phyloP scores from a whole-genome alignment of 495 filamentous ascomycete species.

The Chaetomidium leptoderma region DNA sequence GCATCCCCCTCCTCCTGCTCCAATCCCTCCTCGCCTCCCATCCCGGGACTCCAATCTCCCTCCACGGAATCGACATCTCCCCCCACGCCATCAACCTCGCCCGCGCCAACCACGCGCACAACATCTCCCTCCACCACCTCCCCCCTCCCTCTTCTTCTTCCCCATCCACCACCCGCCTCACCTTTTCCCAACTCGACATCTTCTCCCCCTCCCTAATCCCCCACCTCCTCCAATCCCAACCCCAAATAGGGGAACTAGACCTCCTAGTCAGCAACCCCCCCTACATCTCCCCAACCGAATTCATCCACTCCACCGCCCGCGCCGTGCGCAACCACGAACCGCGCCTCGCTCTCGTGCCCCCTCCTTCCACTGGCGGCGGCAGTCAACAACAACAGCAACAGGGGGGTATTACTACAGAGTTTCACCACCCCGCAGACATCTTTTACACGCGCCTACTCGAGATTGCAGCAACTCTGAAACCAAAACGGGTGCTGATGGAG shows the following conservation, averaged over 20 bases:
- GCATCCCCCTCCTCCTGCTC: slow-evolving; percentile 65
- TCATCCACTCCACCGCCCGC: slow-evolving; percentile 53
- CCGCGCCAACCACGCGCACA: slow-evolving; percentile 54
- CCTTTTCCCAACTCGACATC: slow-evolving; percentile 54
- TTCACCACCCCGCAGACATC: slow-evolving; percentile 47
- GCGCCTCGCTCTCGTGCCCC: slow-evolving; percentile 66
- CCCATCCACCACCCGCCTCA: slow-evolving; percentile 22
- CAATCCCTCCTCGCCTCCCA: slow-evolving; percentile 52
- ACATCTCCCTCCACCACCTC: slow-evolving; percentile 38
- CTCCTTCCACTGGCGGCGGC: slow-evolving; percentile 32
- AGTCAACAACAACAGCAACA: slow-evolving; percentile 47
- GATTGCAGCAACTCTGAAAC: slow-evolving; percentile 32
- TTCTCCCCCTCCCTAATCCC: slow-evolving; percentile 36
- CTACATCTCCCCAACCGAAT: slow-evolving; percentile 67
- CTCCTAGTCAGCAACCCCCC: slow-evolving; percentile 88
- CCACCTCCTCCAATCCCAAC: background rate
- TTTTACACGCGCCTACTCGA: slow-evolving; percentile 56
- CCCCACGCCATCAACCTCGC: slow-evolving; percentile 58
- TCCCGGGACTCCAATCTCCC: slow-evolving; percentile 37
- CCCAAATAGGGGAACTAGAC: slow-evolving; percentile 43
- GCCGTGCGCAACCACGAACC: slow-evolving; percentile 82
- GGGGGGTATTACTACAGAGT: background rate
- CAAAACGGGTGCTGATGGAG: slow-evolving; percentile 52
- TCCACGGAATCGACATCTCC: slow-evolving; percentile 59
- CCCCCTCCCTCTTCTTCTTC: background rate